Conservation (phyloP, 345 rosid genomes). For the Acer negundo region DNA sequence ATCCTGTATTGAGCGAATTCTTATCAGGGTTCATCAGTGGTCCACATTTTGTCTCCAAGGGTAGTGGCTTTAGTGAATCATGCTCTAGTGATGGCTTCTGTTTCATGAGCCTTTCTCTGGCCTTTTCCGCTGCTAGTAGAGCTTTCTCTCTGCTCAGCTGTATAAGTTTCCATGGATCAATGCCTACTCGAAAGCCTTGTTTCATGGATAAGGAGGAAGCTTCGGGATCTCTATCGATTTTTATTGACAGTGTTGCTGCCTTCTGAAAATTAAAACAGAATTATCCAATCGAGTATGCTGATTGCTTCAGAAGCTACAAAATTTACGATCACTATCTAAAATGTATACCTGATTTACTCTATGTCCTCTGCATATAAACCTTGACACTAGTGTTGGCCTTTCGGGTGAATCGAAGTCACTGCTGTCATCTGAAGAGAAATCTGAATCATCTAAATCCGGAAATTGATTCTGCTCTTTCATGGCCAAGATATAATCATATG, state of each 20-base stretch:
- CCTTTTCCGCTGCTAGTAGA: constrained; percentile 86
- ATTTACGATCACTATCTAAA: neutral
- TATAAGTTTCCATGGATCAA: constrained; percentile 86
- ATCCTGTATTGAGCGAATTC: constrained; percentile 29
- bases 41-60: constrained; percentile 75
- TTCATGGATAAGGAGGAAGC: constrained; percentile 54
- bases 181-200: constrained; percentile 71
- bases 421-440: constrained; percentile 70
- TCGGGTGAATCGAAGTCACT: constrained; percentile 82
- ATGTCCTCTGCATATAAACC: constrained; percentile 60
- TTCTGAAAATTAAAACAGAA: constrained; percentile 42
- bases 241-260: constrained; percentile 61
- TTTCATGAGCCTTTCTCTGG: constrained; percentile 72
- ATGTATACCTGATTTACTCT: constrained; percentile 52
- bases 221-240: constrained; percentile 69
- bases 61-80: constrained; percentile 72
- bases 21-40: constrained; percentile 58
- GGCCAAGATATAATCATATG: constrained; percentile 91
- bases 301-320: constrained; percentile 8
- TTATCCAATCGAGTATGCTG: neutral
- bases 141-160: constrained; percentile 85
- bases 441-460: constrained; percentile 69
- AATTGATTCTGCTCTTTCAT: constrained; percentile 87
- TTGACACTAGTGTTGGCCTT: constrained; percentile 59
- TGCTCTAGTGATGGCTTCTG: constrained; percentile 41